Percentiles rank a stretch among this genome's conserved stretches.
Conservation (phyloP, 257 asterid genomes). For the Solanum lycopersicoides region DNA sequence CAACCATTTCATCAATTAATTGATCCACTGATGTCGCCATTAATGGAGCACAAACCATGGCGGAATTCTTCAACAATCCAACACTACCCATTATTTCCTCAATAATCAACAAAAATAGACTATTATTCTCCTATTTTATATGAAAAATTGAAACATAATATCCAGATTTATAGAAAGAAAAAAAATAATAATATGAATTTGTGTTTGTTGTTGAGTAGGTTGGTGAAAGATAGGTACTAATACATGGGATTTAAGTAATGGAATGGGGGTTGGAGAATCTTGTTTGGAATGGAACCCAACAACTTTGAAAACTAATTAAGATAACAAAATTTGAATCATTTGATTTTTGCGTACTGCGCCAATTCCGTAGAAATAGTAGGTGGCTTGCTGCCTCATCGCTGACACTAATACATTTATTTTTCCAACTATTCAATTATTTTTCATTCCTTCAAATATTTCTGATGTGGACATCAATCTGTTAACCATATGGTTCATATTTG, state of each 20-base stretch:
- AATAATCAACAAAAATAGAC: neutral
- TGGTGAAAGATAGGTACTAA: neutral
- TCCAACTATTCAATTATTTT: neutral
- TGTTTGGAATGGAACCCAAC: constrained; percentile 5
- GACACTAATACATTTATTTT: neutral
- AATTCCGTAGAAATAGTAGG: neutral
- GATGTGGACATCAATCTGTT: too few species aligned
- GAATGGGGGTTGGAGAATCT: neutral
- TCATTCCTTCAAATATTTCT: too few species aligned
- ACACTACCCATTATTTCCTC: constrained; percentile 20
- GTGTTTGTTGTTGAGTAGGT: neutral
- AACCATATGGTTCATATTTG: too few species aligned
- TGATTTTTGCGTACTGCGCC: neutral
- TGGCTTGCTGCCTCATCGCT: neutral
- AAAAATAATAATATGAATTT: too few species aligned
- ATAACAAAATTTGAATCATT: neutral
- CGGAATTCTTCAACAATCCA: constrained; percentile 21
- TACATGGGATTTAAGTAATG: neutral
- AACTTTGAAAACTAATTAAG: neutral
- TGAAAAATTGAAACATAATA: neutral
- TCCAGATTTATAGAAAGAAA: neutral
- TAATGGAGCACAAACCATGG: constrained; percentile 39
- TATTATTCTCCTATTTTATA: neutral
- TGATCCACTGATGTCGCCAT: constrained; percentile 32
- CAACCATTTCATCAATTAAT: constrained; percentile 29